Conservation (phyloP, 2,329 filamentous ascomycete genomes). For the Rhynchosporium secalis region DNA sequence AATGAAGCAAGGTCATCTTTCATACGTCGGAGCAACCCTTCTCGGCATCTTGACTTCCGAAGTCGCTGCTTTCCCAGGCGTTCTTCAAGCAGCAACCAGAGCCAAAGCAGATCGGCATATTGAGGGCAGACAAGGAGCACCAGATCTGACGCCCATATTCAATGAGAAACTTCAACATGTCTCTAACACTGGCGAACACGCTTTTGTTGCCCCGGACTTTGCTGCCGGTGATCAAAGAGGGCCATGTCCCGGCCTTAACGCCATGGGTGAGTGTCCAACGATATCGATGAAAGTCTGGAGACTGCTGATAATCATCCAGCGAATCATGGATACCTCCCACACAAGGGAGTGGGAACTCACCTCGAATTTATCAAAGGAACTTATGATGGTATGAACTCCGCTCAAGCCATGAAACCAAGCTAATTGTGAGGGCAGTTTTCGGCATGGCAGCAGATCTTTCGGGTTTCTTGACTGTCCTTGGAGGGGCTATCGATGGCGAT, state of each 20-base stretch:
- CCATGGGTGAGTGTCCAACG: conserved; percentile 28
- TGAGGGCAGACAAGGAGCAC: conserved; percentile 11
- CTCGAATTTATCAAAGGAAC: conserved; percentile 39
- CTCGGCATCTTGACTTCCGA: conserved; percentile 19
- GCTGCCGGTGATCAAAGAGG: conserved; percentile 33
- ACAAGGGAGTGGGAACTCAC: conserved; percentile 34
- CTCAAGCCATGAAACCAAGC: background rate
- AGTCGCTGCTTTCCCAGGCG: conserved; percentile 24
- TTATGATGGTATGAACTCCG: conserved; percentile 28
- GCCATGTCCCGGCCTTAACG: conserved; percentile 43
- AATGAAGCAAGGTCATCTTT: conserved; percentile 20
- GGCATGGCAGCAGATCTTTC: conserved; percentile 47
- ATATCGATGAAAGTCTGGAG: background rate
- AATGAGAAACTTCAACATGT: conserved; percentile 19
- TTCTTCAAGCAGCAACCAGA: conserved; percentile 25
- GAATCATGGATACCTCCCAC: conserved; percentile 43
- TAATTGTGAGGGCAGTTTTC: conserved; percentile 40
- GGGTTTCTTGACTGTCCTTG: conserved; percentile 45
- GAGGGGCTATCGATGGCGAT: conserved; percentile 50
- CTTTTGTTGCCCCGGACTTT: conserved; percentile 40
- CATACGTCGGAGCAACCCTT: conserved; percentile 11
- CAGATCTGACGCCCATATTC: conserved; percentile 9
- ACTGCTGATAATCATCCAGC: conserved; percentile 24
- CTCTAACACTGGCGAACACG: conserved; percentile 38
- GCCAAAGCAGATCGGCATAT: conserved; percentile 11